Evolutionary conservation across 805 yeast species (phyloP).

Genomic region (Candida easanensis): DNA sequence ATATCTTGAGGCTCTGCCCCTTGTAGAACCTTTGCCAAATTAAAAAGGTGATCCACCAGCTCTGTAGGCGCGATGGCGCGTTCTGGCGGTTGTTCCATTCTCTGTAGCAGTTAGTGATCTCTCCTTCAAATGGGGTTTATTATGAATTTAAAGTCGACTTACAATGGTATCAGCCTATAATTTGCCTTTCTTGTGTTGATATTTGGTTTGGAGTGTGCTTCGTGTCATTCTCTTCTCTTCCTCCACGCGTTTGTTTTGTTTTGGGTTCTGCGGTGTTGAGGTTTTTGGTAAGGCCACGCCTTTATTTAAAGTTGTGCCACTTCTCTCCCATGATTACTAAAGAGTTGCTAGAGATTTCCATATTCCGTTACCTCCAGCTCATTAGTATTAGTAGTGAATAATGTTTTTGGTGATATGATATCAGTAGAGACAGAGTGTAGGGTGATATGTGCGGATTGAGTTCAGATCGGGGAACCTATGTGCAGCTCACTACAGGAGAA

Average conservation of each 20-base stretch:
- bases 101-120: background rate
- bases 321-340: no score
- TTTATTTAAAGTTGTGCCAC: no score
- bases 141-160: background rate
- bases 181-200: no score
- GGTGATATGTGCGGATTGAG: no score
- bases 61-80: constrained; percentile 10
- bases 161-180: no score
- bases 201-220: background rate
- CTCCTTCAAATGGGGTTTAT: background rate
- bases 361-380: no score
- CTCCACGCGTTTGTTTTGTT: constrained; percentile 1
- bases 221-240: background rate
- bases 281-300: background rate
- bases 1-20: constrained; percentile 28
- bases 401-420: no score
- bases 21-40: constrained; percentile 28
- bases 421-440: no score
- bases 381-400: no score
- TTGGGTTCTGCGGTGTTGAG: background rate
- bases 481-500: no score
- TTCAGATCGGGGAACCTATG: no score
- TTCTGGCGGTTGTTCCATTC: constrained; percentile 6
- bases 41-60: constrained; percentile 28
- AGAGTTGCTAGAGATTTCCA: no score